Evolutionary conservation across 1,284 basidiomycete species (phyloP), one percentile per base, ranked within the genome.

Genomic region (Exobasidium rhododendri): DNA sequence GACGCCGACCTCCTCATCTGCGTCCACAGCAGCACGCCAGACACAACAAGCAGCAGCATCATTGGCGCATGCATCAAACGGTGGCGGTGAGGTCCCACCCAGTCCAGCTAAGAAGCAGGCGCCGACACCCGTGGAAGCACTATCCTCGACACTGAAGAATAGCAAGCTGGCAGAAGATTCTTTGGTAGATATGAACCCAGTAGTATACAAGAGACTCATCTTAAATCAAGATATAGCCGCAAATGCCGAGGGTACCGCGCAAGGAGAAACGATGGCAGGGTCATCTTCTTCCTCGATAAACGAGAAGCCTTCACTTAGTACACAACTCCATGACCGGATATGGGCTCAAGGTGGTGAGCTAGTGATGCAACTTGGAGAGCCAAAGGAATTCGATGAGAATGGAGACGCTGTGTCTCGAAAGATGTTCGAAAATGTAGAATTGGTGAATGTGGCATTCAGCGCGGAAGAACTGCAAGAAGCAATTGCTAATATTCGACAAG

Each of bases 61-160:
- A n/a, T n/a, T n/a, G n/a, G n/a, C n/a, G n/a, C n/a, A n/a, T n/a
- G n/a, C n/a, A n/a, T n/a, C n/a, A n/a, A n/a, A n/a, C n/a, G n/a
- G n/a, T n/a, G n/a, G n/a, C n/a, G n/a, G n/a, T n/a, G n/a, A n/a
- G n/a, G n/a, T n/a, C n/a, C n/a, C n/a, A n/a, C n/a, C n/a, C n/a
- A n/a, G n/a, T n/a, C n/a, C n/a, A n/a, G n/a, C n/a, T n/a, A n/a
- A n/a, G n/a, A n/a, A n/a, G n/a, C n/a, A n/a, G n/a, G n/a, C n/a
- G n/a, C n/a, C n/a, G n/a, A n/a, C n/a, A n/a, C 66, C 67, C 61
- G 65, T 73, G 63, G 71, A 73, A 54, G 62, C 64, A n/a, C 66
- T 73, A 26, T 69, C 71, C 3, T 61, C 67, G 20, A 56, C 67
- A 30, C 58, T 71, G 4, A 50, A 66, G 44, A 51, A 61, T 17